These are phyloP conservation scores for Acephala macrosclerotiorum DNA, from an alignment of 2,329 filamentous ascomycete genomes.

Conservation along the genomic window DNA sequence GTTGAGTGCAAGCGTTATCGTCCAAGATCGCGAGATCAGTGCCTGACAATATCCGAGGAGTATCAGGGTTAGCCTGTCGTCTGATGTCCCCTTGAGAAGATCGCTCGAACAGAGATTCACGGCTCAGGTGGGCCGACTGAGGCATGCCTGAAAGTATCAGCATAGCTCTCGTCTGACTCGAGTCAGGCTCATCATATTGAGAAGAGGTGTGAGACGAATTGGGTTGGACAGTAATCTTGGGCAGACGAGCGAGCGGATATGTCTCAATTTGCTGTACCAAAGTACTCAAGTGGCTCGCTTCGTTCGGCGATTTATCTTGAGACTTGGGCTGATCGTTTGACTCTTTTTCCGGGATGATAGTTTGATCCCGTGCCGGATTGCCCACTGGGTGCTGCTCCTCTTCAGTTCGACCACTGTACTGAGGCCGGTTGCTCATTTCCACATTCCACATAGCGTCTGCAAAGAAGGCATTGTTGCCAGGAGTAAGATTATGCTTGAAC, in stretches of 20 bases:
- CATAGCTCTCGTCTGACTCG: not conserved
- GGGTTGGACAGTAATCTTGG: not conserved
- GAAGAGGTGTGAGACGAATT: not conserved
- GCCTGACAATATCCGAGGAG: not conserved
- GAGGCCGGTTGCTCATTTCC: not conserved
- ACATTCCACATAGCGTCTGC: conserved; percentile 27
- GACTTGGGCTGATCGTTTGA: not conserved
- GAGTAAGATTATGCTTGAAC: conserved; percentile 15
- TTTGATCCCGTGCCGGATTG: not conserved
- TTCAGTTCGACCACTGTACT: not conserved
- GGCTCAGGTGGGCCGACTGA: not conserved
- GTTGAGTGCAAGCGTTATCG: not conserved
- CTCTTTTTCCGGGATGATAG: not conserved
- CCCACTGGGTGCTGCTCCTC: not conserved
- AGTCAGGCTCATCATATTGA: not conserved
- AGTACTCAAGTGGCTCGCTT: not conserved
- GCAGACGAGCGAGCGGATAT: not conserved
- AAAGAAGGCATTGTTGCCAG: conserved; percentile 21
- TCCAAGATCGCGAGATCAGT: not conserved
- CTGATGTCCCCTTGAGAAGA: not conserved
- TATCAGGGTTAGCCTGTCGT: not conserved
- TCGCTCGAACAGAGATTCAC: not conserved
- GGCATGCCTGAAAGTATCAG: not conserved
- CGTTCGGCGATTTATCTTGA: not conserved
- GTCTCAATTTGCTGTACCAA: not conserved